Conservation (phyloP, 768 basidiomycete genomes). For the Leccinum pellstonianum region DNA sequence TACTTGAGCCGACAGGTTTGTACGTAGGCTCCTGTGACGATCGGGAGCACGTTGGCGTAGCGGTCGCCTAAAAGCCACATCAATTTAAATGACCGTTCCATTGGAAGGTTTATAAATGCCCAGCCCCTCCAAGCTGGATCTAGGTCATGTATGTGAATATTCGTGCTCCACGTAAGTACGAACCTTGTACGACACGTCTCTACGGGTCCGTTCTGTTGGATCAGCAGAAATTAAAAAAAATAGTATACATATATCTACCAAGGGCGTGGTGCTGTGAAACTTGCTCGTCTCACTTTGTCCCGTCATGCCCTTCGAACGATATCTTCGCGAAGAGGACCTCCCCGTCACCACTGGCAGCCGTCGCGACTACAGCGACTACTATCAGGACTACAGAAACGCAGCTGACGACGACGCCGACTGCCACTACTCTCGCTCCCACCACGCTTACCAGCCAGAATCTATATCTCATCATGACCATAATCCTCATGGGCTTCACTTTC, state of each 20-base stretch:
- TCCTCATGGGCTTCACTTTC: constrained; percentile 44
- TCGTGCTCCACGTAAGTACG: not conserved
- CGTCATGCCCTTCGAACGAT: constrained; percentile 43
- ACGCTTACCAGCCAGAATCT: constrained; percentile 2
- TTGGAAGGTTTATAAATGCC: constrained; percentile 3
- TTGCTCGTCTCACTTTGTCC: not conserved
- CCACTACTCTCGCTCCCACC: constrained; percentile 6
- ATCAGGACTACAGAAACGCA: constrained; percentile 13
- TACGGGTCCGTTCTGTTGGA: not conserved
- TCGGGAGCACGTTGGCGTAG: constrained; percentile 19
- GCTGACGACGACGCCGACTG: constrained; percentile 13
- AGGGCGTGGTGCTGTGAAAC: not conserved
- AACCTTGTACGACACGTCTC: constrained; percentile 10
- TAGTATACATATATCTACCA: constrained; percentile 11
- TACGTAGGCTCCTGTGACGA: constrained; percentile 30
- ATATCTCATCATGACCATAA: constrained; percentile 5
- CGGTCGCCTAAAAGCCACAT: constrained; percentile 23
- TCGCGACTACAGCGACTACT: constrained; percentile 9
- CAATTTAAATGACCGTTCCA: constrained; percentile 11
- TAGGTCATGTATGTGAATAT: constrained; percentile 7
- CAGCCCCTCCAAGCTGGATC: constrained; percentile 11
- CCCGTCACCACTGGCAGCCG: not conserved
- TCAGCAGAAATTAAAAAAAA: constrained; percentile 8
- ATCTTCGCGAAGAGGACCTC: constrained; percentile 32
- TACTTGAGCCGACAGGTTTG: constrained; percentile 17